Evolutionary conservation across 2,329 filamentous ascomycete species (phyloP).

Genomic region (Beauveria pseudobassiana): DNA sequence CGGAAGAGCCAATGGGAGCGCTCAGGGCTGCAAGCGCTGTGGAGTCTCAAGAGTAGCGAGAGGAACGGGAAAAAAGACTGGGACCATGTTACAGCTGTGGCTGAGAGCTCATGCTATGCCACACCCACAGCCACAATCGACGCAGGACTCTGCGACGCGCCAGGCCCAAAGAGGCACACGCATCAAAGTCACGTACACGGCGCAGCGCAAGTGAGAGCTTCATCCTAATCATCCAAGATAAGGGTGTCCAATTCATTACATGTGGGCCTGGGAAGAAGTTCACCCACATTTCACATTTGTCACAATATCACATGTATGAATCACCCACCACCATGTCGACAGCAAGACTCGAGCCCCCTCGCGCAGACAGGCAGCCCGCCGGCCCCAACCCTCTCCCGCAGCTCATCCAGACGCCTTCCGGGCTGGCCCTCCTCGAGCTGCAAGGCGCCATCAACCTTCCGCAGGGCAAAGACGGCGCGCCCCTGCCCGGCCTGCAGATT

Average conservation of each 20-base stretch:
- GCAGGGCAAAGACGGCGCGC: conserved; percentile 24
- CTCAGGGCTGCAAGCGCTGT: neutral
- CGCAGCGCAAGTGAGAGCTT: neutral
- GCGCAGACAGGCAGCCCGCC: conserved; percentile 13
- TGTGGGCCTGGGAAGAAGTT: neutral
- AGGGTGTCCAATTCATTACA: neutral
- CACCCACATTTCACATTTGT: neutral
- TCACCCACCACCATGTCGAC: conserved; percentile 25
- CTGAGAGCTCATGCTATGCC: neutral
- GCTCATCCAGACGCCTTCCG: conserved; percentile 82
- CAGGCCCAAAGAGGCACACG: neutral
- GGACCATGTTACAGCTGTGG: neutral
- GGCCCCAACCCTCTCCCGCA: conserved; percentile 58
- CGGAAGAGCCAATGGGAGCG: conserved; percentile 25
- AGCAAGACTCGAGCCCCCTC: conserved; percentile 32
- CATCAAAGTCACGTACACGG: neutral
- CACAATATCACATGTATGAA: too few species aligned
- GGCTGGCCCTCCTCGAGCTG: conserved; percentile 83
- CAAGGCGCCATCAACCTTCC: conserved; percentile 85
- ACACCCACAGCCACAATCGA: neutral
- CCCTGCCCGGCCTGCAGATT: conserved; percentile 35
- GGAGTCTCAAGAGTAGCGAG: neutral
- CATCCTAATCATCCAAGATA: neutral
- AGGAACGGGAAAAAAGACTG: neutral
- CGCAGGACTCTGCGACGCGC: neutral